Evolutionary conservation across 2,329 filamentous ascomycete genomes (phyloP).

Genomic region (Monilinia aucupariae): DNA sequence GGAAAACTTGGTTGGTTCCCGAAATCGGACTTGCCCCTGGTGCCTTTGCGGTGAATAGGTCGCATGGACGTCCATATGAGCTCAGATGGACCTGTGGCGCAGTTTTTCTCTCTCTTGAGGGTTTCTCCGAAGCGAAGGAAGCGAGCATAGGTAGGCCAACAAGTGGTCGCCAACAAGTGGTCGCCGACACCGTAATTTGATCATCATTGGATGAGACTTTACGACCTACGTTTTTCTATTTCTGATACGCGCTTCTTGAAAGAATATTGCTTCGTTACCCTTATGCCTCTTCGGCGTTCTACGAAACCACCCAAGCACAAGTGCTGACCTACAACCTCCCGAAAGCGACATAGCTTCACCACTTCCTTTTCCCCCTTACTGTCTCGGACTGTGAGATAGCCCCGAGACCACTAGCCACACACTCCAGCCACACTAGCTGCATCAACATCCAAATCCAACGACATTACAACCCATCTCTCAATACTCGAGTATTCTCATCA

Average conservation of each 20-base stretch:
- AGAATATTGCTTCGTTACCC: neutral
- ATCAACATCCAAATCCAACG: neutral
- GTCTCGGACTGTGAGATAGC: too few species aligned
- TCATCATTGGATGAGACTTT: neutral
- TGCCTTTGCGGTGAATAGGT: too few species aligned
- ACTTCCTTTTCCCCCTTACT: neutral
- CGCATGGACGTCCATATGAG: too few species aligned
- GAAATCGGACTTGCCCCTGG: too few species aligned
- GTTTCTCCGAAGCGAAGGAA: constrained; percentile 9
- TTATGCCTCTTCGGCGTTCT: neutral
- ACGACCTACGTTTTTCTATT: neutral
- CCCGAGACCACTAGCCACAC: neutral
- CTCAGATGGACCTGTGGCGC: too few species aligned
- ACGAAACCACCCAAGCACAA: neutral
- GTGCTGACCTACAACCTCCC: neutral
- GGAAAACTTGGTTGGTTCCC: neutral
- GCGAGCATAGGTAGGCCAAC: neutral
- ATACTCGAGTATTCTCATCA: neutral
- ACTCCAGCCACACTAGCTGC: neutral
- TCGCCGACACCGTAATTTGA: constrained; percentile 3
- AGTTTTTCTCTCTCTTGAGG: neutral
- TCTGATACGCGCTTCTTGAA: neutral
- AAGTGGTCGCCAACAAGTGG: neutral
- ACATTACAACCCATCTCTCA: neutral
- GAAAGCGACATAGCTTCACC: neutral